Evolutionary conservation across 352 stramenopile species (phyloP).

Genomic region (Pythium brachiatum): DNA sequence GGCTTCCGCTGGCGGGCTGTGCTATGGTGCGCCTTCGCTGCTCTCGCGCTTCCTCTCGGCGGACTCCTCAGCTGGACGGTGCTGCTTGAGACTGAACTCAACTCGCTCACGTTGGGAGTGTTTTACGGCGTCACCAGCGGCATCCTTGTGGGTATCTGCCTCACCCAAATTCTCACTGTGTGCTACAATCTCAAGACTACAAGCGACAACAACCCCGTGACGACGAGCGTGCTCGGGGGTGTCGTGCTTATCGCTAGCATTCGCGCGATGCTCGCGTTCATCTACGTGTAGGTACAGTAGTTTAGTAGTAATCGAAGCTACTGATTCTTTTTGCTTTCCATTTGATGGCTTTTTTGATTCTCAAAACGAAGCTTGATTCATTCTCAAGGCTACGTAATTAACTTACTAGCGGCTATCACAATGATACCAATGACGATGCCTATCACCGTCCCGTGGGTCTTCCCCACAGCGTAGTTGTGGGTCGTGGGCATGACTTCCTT

Average conservation of each 20-base stretch:
- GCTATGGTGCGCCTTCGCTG: slow-evolving; percentile 26
- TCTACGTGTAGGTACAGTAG: slow-evolving; percentile 14
- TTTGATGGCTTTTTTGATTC: background rate
- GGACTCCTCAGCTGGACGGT: slow-evolving; percentile 23
- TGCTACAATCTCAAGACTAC: slow-evolving; percentile 29
- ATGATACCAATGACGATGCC: slow-evolving; percentile 18
- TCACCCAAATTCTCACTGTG: slow-evolving; percentile 26
- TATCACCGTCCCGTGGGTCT: slow-evolving; percentile 19
- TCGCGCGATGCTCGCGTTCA: slow-evolving; percentile 24
- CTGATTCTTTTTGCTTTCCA: background rate
- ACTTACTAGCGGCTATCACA: slow-evolving; percentile 13
- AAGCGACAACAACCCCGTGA: slow-evolving; percentile 17
- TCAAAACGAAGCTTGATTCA: background rate
- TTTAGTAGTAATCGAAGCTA: slow-evolving; percentile 3
- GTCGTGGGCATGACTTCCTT: slow-evolving; percentile 31
- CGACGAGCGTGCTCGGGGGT: slow-evolving; percentile 21
- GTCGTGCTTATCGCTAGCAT: slow-evolving; percentile 17
- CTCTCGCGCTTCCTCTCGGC: slow-evolving; percentile 24
- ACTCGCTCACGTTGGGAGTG: slow-evolving; percentile 2
- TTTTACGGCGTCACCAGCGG: slow-evolving; percentile 18
- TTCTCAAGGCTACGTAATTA: slow-evolving; percentile 8
- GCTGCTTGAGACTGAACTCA: slow-evolving; percentile 12
- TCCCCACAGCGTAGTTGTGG: slow-evolving; percentile 24
- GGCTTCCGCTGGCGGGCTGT: slow-evolving; percentile 27
- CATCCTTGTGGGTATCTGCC: slow-evolving; percentile 21